These are phyloP conservation scores for Turritis glabra DNA, from an alignment of 345 rosid species.

Conservation along the genomic window DNA sequence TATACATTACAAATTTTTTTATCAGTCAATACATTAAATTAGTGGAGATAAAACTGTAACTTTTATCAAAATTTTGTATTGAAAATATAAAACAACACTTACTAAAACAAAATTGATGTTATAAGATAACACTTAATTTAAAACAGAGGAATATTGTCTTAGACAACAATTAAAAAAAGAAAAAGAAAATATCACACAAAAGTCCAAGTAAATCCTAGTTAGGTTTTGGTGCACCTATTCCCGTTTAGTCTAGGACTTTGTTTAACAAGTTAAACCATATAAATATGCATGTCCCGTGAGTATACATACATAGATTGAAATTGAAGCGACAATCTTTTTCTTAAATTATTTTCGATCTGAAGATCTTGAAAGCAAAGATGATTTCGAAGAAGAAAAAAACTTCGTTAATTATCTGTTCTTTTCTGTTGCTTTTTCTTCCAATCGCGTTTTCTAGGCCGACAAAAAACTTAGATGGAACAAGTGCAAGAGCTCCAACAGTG, in stretches of 20 bases:
- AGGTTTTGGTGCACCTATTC: conserved; percentile 38
- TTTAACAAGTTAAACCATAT: conserved; percentile 22
- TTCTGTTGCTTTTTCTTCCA: conserved; percentile 27
- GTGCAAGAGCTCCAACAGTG: conserved; percentile 24
- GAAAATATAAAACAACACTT: too few species aligned
- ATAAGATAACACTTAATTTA: too few species aligned
- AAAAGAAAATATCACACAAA: too few species aligned
- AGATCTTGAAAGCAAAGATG: conserved; percentile 15
- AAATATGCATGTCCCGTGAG: background rate
- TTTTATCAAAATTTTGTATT: too few species aligned
- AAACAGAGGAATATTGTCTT: too few species aligned
- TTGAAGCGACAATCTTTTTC: background rate
- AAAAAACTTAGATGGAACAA: conserved; percentile 8
- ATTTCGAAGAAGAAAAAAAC: conserved; percentile 4
- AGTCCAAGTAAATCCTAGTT: conserved; percentile 31
- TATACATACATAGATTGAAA: background rate
- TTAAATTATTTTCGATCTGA: background rate
- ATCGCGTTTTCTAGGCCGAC: conserved; percentile 6
- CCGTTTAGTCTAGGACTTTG: conserved; percentile 31
- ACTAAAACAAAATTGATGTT: too few species aligned
- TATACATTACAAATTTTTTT: too few species aligned
- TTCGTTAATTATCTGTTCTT: background rate
- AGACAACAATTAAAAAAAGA: too few species aligned
- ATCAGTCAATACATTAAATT: too few species aligned
- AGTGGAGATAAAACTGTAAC: too few species aligned